Conservation (phyloP, 2,329 filamentous ascomycete species). For the Monosporascus sp. region DNA sequence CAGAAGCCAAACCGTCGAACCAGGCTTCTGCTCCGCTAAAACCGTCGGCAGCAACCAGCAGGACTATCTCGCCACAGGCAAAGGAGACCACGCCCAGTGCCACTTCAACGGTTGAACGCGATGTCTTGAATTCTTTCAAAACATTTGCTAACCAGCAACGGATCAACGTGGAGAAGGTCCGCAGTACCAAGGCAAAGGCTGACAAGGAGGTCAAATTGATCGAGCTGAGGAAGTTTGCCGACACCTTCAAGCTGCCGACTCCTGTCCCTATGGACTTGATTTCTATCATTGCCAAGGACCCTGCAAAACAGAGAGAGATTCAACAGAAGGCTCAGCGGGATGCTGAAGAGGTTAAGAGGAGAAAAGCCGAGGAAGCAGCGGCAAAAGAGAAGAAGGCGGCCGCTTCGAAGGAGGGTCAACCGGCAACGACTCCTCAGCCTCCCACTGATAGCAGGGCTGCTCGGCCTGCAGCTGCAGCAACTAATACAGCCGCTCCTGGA, state of each 20-base stretch:
- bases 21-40: conserved; percentile 22
- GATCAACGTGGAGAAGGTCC: conserved; percentile 49
- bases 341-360: conserved; percentile 55
- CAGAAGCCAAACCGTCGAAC: conserved; percentile 19
- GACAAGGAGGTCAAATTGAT: conserved; percentile 92
- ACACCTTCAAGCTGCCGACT: conserved; percentile 89
- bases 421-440: conserved; percentile 20
- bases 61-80: conserved; percentile 35
- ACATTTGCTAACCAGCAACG: conserved; percentile 56
- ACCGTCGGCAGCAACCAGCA: conserved; percentile 34
- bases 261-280: conserved; percentile 89
- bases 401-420: conserved; percentile 42
- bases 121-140: conserved; percentile 60
- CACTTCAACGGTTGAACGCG: conserved; percentile 55
- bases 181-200: conserved; percentile 53
- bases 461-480: conserved; percentile 28
- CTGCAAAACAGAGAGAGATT: conserved; percentile 88
- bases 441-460: conserved; percentile 20
- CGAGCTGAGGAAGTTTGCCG: conserved; percentile 91
- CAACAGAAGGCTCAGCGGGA: conserved; percentile 81
- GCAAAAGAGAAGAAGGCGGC: conserved; percentile 50
- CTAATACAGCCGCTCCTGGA: conserved; percentile 10
- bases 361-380: conserved; percentile 35
- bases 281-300: conserved; percentile 93
- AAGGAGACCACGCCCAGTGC: conserved; percentile 45